phyloP scores from a whole-genome alignment of 805 yeast genomes.

The Metschnikowia kofuensis region DNA sequence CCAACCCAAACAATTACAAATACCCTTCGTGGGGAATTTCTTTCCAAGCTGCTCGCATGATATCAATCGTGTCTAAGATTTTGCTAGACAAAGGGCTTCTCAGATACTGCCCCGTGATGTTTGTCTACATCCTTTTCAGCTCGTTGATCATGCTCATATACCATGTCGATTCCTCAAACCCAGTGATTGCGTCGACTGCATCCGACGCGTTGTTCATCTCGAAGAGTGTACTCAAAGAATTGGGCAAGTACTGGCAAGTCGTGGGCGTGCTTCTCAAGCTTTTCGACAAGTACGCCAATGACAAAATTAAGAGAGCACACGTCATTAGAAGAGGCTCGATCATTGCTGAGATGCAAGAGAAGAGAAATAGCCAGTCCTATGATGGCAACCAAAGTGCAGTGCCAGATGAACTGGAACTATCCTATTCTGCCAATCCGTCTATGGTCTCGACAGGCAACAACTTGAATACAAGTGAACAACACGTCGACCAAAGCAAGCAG shows the following conservation, averaged over 20 bases:
- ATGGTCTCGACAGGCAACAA: constrained; percentile 7
- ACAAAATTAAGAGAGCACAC: constrained; percentile 39
- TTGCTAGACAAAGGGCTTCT: constrained; percentile 49
- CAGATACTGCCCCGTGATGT: constrained; percentile 54
- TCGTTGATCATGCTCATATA: constrained; percentile 72
- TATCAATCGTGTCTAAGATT: constrained; percentile 59
- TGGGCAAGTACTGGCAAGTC: constrained; percentile 37
- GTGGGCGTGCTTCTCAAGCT: constrained; percentile 35
- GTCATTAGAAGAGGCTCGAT: constrained; percentile 38
- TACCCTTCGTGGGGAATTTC: constrained; percentile 81
- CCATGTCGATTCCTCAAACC: constrained; percentile 51
- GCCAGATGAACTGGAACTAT: background rate
- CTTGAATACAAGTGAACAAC: background rate
- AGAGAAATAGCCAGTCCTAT: constrained; percentile 18
- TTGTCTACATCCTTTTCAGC: constrained; percentile 56
- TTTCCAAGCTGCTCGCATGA: constrained; percentile 77
- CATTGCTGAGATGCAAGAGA: constrained; percentile 39
- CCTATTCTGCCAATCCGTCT: constrained; percentile 3
- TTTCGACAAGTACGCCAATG: constrained; percentile 42
- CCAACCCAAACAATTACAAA: constrained; percentile 41
- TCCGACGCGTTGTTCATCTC: constrained; percentile 39
- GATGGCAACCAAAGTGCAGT: background rate
- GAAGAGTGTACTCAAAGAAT: constrained; percentile 37
- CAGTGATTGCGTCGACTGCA: constrained; percentile 41
- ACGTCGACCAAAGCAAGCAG: background rate